Percentiles rank a stretch among this genome's conserved stretches.
These are phyloP conservation scores for Drosera spatulata DNA, from an alignment of 179 eudicot species.

Conservation along the genomic window DNA sequence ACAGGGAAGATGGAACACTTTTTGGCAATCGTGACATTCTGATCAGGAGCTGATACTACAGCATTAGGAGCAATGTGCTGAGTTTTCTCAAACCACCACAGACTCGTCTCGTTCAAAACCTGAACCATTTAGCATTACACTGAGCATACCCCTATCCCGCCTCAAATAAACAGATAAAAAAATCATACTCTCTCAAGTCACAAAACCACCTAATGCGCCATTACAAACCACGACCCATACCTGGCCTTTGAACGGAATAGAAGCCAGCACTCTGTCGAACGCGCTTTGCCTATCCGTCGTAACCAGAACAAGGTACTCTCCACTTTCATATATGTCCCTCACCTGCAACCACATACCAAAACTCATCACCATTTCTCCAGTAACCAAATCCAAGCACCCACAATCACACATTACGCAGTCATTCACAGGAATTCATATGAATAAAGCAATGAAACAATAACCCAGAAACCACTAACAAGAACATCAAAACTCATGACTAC, in stretches of 20 bases:
- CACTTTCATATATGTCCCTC: constrained; percentile 83
- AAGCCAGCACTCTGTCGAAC: constrained; percentile 82
- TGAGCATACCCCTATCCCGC: not conserved
- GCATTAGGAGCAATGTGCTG: constrained; percentile 81
- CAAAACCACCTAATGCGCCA: no score
- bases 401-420: not conserved
- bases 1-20: constrained; percentile 94
- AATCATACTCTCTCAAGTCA: no score
- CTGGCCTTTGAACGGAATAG: constrained; percentile 96
- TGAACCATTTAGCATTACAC: constrained; percentile 10
- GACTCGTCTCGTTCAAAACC: constrained; percentile 91
- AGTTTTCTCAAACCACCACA: constrained; percentile 91
- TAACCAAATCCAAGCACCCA: not conserved
- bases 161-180: no score
- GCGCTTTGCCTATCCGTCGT: constrained; percentile 97
- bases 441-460: no score
- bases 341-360: constrained; percentile 36
- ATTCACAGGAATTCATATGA: not conserved
- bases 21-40: constrained; percentile 86
- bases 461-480: no score
- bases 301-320: constrained; percentile 78
- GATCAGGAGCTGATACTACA: constrained; percentile 65
- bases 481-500: no score
- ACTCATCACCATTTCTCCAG: not conserved
- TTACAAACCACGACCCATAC: constrained; percentile 15